Conservation (phyloP, 129 eudicot species). For the Saussurea involucrata region DNA sequence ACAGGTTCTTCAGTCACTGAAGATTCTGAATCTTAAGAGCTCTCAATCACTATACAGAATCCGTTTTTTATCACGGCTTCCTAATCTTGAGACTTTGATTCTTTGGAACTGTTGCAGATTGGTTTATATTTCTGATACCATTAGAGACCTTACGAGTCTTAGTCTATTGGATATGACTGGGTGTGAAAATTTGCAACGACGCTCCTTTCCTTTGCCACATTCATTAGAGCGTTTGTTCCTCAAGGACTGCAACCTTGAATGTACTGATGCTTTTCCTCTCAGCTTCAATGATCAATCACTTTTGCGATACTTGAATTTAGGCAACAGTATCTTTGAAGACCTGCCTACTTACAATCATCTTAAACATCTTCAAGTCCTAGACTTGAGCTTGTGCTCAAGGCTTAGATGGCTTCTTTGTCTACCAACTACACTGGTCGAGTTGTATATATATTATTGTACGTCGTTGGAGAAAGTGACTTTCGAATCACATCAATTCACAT, state of each 20-base stretch:
- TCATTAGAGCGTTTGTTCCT: not conserved
- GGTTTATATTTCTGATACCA: slow-evolving; percentile 14
- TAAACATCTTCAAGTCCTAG: too few species aligned
- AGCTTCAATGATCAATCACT: not conserved
- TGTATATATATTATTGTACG: not conserved
- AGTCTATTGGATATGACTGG: not conserved
- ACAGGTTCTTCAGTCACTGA: slow-evolving; percentile 14
- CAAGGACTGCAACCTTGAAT: not conserved
- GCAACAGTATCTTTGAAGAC: too few species aligned
- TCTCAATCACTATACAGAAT: not conserved
- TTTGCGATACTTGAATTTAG: not conserved
- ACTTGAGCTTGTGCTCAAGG: not conserved
- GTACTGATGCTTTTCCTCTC: not conserved
- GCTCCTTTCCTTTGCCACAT: not conserved
- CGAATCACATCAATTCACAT: not conserved
- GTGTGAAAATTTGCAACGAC: not conserved
- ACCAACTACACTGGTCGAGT: not conserved
- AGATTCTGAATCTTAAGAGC: slow-evolving; percentile 24
- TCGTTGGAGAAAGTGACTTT: not conserved
- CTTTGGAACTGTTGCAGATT: not conserved
- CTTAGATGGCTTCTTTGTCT: not conserved
- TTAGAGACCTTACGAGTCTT: slow-evolving; percentile 1
- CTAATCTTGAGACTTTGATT: too few species aligned
- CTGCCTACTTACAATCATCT: too few species aligned
- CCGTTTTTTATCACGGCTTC: too few species aligned